Evolutionary conservation across 148 eudicot species (phyloP).

Genomic region (Polygonum aviculare): DNA sequence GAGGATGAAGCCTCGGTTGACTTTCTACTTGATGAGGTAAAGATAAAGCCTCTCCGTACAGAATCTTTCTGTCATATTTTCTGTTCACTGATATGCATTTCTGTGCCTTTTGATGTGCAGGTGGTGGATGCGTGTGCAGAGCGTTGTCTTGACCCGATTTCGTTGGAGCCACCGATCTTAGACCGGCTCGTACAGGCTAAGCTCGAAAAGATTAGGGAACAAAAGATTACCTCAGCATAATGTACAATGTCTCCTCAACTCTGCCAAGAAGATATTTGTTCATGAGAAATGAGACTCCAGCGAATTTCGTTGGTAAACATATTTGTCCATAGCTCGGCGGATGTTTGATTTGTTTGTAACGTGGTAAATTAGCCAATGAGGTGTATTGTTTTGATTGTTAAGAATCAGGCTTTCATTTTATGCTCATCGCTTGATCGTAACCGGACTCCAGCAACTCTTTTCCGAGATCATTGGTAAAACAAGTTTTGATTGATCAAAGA

Average conservation of each 20-base stretch:
- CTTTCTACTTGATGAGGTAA: slow-evolving; percentile 92
- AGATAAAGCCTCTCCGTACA: background rate
- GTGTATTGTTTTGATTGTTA: background rate
- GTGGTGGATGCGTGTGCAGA: slow-evolving; percentile 75
- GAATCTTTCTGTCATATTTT: no score
- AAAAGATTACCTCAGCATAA: slow-evolving; percentile 19
- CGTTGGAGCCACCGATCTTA: slow-evolving; percentile 74
- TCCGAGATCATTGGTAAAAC: no score
- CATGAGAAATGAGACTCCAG: background rate
- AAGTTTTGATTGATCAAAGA: no score
- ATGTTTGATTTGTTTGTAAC: background rate
- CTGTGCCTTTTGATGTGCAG: slow-evolving; percentile 29
- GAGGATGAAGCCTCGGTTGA: slow-evolving; percentile 95
- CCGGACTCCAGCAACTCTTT: background rate
- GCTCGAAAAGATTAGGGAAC: slow-evolving; percentile 55
- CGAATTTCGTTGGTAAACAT: background rate
- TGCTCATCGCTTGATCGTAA: background rate
- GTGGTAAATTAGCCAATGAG: background rate
- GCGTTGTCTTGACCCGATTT: slow-evolving; percentile 84
- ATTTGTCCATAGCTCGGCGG: background rate
- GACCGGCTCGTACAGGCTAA: slow-evolving; percentile 89
- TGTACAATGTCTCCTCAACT: background rate
- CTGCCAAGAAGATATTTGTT: background rate
- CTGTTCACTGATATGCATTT: background rate
- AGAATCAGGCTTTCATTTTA: background rate